Base-by-base conservation (phyloP, 2,329 filamentous ascomycete genomes). In the Atkinsonella hypoxylon region DNA sequence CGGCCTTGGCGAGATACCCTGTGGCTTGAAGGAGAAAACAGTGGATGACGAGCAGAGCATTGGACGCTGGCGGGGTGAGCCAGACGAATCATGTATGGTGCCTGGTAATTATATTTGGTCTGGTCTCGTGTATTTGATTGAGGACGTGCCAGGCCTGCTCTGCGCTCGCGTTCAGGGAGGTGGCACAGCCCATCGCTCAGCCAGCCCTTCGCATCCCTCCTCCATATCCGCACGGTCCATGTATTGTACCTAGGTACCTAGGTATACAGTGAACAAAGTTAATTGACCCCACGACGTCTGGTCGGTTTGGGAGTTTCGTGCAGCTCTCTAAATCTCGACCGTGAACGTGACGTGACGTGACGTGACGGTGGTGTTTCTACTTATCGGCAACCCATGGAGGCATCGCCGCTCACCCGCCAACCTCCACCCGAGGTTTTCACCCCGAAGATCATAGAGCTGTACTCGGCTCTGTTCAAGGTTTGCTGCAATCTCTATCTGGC, bases 341-440 rank as follows among this genome's bases (percentile, higher is more conserved):
- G 26, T 26, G 4, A 26, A 26, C 26, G 26, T 26, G 26, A 6
- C 26, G 26, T 26, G 26, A 30, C 30, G 11, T n/a, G 41, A 38
- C 26, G 4, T 8, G 51, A 48, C 36, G 47, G 42, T 34, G 47
- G 39, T 53, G 36, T 34, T 53, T 10, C 17, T 38, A 15, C 12
- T 44, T 20, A 48, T 45, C 32, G 46, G 49, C n/a, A 49, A 38
- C 46, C 52, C 56, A 94, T 94, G 88, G 88, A 95, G 73, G 78
- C 83, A 60, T 97, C 91, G 65, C 93, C 93, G 56, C 79, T 98
- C 64, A 95, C 90, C 51, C 89, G 94, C 70, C 89, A 96, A 76
- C 81, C 82, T 69, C 81, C 89, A 61, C 93, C 91, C 50, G 86
- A 94, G 67, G 81, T 85, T 40, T 96, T 98, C 66, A 86, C 94